phyloP scores from a whole-genome alignment of 2,329 filamentous ascomycete species.

The Phyllachora maydis region DNA sequence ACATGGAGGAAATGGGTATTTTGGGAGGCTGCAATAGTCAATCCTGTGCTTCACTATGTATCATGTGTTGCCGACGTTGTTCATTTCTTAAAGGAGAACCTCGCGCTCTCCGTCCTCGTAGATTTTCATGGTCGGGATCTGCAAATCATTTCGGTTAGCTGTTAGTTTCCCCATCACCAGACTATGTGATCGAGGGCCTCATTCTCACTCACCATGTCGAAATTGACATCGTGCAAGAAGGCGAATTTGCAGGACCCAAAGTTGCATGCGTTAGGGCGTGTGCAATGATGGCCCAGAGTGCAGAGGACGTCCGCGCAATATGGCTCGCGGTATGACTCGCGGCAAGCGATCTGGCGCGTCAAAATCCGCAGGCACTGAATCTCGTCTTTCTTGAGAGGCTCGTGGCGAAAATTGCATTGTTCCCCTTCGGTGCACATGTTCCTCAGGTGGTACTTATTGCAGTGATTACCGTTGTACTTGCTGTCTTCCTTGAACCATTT shows the following conservation, averaged over 20 bases:
- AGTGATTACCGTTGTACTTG: conserved; percentile 7
- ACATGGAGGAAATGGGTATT: no score
- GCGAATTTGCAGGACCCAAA: conserved; percentile 6
- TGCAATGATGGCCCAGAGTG: conserved; percentile 8
- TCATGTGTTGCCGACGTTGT: neutral
- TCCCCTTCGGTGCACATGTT: conserved; percentile 5
- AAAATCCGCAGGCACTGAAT: conserved; percentile 4
- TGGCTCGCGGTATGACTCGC: conserved; percentile 1
- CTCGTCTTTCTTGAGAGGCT: conserved; percentile 4
- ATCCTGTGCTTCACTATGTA: neutral
- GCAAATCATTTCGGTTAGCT: conserved; percentile 1
- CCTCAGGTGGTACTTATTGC: conserved; percentile 7
- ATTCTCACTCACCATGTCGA: conserved; percentile 3
- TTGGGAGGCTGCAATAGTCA: no score
- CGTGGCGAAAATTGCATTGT: conserved; percentile 6
- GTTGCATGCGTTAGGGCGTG: conserved; percentile 5
- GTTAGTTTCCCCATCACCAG: neutral
- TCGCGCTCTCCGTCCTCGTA: conserved; percentile 6
- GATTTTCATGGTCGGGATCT: conserved; percentile 6
- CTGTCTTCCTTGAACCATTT: conserved; percentile 6
- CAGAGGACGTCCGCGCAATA: conserved; percentile 6
- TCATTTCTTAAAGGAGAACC: conserved; percentile 1
- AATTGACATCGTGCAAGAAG: conserved; percentile 7
- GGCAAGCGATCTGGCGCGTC: conserved; percentile 5
- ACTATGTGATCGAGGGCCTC: neutral